Conservation (phyloP, 225 moss, liverwort and hornwort genomes). For the Bryum argenteum region DNA sequence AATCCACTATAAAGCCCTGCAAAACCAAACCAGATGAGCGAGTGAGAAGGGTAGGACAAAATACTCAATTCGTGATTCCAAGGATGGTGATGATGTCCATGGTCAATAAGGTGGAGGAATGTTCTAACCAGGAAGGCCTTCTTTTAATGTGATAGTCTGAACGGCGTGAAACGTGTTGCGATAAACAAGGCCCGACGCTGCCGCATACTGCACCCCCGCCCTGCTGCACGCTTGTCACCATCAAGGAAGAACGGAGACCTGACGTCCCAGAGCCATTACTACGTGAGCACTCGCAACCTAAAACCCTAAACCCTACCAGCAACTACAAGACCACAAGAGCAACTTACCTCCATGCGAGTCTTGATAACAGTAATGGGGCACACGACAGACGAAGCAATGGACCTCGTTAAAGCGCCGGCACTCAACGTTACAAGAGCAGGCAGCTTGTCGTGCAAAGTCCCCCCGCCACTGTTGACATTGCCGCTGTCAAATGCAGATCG, state of each 20-base stretch:
- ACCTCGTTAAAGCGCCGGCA: constrained; percentile 80
- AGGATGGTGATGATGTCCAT: not conserved
- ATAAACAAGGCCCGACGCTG: constrained; percentile 83
- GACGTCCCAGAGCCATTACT: constrained; percentile 58
- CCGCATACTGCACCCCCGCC: constrained; percentile 95
- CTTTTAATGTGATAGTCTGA: constrained; percentile 59
- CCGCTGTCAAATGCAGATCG: constrained; percentile 46
- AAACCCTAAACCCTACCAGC: constrained; percentile 11
- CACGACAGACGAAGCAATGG: constrained; percentile 70
- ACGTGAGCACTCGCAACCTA: constrained; percentile 41
- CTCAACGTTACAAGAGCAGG: constrained; percentile 74
- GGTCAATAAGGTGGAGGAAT: not conserved
- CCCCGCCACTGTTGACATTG: constrained; percentile 33
- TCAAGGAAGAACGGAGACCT: constrained; percentile 61
- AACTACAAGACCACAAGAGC: constrained; percentile 11
- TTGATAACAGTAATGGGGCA: constrained; percentile 96
- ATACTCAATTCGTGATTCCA: constrained; percentile 8
- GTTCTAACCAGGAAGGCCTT: constrained; percentile 75
- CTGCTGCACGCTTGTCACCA: constrained; percentile 67
- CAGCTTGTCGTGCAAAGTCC: constrained; percentile 60
- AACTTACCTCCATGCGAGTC: constrained; percentile 97
- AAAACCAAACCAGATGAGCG: constrained; percentile 22
- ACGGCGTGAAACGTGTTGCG: constrained; percentile 80
- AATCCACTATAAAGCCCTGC: constrained; percentile 91
- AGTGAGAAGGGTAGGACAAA: constrained; percentile 8